These are phyloP conservation scores for Fomitopsis serialis DNA, from an alignment of 768 basidiomycete genomes.

Conservation along the genomic window DNA sequence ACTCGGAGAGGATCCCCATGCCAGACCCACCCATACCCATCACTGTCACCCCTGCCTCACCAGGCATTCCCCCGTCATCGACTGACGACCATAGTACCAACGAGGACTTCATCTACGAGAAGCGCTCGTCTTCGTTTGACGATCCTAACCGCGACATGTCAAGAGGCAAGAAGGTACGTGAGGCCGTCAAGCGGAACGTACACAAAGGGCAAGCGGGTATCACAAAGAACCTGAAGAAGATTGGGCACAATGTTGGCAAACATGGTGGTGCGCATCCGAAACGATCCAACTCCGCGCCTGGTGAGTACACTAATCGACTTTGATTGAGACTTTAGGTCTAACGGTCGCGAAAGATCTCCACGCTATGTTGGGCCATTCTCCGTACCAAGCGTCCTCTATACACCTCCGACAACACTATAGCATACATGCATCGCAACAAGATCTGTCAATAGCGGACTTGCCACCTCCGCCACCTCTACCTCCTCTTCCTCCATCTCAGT, in stretches of 20 bases:
- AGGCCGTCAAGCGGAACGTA: constrained; percentile 69
- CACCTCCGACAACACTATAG: constrained; percentile 62
- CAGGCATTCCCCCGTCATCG: constrained; percentile 17
- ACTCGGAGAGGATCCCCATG: constrained; percentile 5
- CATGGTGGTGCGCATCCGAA: constrained; percentile 43
- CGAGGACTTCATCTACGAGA: constrained; percentile 5
- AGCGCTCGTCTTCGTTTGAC: constrained; percentile 15
- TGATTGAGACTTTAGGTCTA: too few relatives aligned
- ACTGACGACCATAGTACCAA: neutral
- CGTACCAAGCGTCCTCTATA: constrained; percentile 76
- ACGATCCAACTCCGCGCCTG: constrained; percentile 64
- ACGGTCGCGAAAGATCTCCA: constrained; percentile 51
- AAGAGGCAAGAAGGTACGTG: constrained; percentile 68
- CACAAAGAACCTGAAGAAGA: constrained; percentile 70
- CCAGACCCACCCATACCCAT: constrained; percentile 34
- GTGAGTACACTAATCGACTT: constrained; percentile 29
- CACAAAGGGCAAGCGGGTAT: constrained; percentile 71
- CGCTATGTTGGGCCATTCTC: constrained; percentile 53
- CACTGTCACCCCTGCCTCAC: constrained; percentile 59
- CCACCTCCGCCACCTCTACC: constrained; percentile 44
- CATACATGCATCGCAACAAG: constrained; percentile 26
- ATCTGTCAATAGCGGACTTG: constrained; percentile 24
- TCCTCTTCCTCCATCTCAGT: constrained; percentile 27
- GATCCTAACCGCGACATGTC: constrained; percentile 40
- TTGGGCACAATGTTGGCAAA: constrained; percentile 63